A percentile compares a stretch with the other conserved stretches of the same genome.
These are phyloP conservation scores for Massarina eburnea DNA, from an alignment of 2,329 filamentous ascomycete genomes.

Conservation along the genomic window DNA sequence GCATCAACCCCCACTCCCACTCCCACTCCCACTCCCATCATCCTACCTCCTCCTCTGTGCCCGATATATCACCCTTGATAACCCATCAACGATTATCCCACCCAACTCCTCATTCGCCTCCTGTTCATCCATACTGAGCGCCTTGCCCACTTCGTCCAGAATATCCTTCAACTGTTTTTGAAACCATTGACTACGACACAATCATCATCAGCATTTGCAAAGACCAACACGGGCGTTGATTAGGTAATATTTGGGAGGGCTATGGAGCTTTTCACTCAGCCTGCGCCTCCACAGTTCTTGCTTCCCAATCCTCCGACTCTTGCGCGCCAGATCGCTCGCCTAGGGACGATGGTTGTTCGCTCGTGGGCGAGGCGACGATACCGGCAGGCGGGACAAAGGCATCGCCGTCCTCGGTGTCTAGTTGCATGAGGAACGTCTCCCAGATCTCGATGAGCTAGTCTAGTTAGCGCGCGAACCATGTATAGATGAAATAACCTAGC, in stretches of 20 bases:
- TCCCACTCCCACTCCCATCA: too few species aligned
- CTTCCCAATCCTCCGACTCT: slow-evolving; percentile 11
- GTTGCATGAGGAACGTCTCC: slow-evolving; percentile 96
- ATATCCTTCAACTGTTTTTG: too few species aligned
- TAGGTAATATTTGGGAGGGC: background rate
- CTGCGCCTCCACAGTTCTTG: slow-evolving; percentile 12
- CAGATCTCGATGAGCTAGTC: slow-evolving; percentile 78
- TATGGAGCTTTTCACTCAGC: slow-evolving; percentile 10
- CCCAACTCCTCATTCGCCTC: too few species aligned
- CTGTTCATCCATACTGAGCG: too few species aligned
- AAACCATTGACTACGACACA: too few species aligned
- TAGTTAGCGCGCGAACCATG: slow-evolving; percentile 12
- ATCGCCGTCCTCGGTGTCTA: slow-evolving; percentile 83
- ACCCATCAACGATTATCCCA: too few species aligned
- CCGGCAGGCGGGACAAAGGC: slow-evolving; percentile 46
- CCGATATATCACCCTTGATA: too few species aligned
- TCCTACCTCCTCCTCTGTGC: too few species aligned
- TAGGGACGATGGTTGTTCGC: slow-evolving; percentile 1
- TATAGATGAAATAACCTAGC: slow-evolving; percentile 26
- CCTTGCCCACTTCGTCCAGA: too few species aligned
- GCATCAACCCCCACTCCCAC: too few species aligned
- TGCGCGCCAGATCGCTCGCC: slow-evolving; percentile 12
- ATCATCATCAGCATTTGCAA: too few species aligned
- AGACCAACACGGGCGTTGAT: too few species aligned
- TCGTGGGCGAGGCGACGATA: slow-evolving; percentile 33